Percentiles rank a stretch among this genome's conserved stretches.
Conservation (phyloP, 2,329 filamentous ascomycete genomes). For the Verticillium longisporum region DNA sequence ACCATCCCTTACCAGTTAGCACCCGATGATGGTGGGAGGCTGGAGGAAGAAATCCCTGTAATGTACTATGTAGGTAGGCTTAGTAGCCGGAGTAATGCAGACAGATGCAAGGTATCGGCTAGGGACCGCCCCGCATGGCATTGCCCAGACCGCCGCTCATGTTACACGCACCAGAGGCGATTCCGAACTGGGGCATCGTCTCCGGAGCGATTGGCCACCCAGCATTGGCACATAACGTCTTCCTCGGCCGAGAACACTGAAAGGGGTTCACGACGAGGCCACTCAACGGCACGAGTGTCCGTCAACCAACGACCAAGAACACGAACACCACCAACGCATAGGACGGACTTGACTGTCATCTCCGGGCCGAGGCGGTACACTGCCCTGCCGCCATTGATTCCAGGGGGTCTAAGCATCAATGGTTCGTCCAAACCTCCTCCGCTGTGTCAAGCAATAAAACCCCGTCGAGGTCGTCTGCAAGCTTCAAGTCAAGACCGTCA, state of each 20-base stretch:
- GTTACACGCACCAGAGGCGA: background rate
- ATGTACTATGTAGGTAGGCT: background rate
- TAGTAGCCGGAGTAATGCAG: background rate
- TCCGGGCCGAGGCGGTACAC: background rate
- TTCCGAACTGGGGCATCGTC: background rate
- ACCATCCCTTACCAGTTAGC: too few relatives aligned
- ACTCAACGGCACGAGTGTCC: background rate
- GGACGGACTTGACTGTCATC: background rate
- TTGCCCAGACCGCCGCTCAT: background rate
- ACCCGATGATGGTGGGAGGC: background rate
- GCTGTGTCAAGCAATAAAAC: background rate
- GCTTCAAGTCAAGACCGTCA: background rate
- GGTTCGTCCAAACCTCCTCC: background rate
- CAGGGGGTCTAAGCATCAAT: background rate
- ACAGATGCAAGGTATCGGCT: background rate
- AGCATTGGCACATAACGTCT: background rate
- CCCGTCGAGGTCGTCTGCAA: background rate
- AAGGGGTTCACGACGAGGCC: background rate
- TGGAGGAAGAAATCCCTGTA: background rate
- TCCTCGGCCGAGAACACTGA: background rate
- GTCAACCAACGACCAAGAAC: background rate
- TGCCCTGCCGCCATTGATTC: background rate
- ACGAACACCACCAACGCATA: background rate
- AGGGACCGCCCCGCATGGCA: background rate
- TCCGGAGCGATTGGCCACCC: background rate